Evolutionary conservation across 371 early-diverging fungal genomes (phyloP).

Genomic region (Mortierella sp.): DNA sequence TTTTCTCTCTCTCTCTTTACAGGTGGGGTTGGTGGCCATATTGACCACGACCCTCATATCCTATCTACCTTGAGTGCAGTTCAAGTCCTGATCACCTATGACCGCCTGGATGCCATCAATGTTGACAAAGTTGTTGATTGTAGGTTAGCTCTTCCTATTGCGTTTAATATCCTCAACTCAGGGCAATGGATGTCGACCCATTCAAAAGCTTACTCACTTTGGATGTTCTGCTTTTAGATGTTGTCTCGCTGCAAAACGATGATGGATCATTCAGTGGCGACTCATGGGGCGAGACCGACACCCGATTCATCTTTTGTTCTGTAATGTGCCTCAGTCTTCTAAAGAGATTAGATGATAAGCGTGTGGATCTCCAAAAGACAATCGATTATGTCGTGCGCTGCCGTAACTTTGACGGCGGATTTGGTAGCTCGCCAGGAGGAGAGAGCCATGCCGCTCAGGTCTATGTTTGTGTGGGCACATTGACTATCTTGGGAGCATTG

Average conservation of each 20-base stretch:
- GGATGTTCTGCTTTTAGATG: conserved; percentile 14
- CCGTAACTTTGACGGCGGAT: conserved; percentile 98
- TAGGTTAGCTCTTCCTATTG: conserved; percentile 51
- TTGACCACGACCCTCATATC: conserved; percentile 93
- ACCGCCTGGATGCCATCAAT: conserved; percentile 84
- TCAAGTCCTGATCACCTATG: conserved; percentile 89
- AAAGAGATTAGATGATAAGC: conserved; percentile 71
- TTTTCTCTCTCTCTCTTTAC: neutral
- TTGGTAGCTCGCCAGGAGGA: conserved; percentile 92
- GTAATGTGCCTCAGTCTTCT: conserved; percentile 83
- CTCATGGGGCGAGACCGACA: conserved; percentile 96
- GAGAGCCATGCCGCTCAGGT: conserved; percentile 98
- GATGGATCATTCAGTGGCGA: conserved; percentile 94
- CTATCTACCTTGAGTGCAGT: conserved; percentile 95
- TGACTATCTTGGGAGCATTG: conserved; percentile 82
- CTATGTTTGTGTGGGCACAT: conserved; percentile 93
- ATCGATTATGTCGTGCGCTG: conserved; percentile 85
- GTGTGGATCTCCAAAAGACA: conserved; percentile 77
- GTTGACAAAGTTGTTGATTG: conserved; percentile 76
- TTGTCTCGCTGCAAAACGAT: conserved; percentile 57
- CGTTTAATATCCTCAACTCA: neutral
- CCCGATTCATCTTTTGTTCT: conserved; percentile 93
- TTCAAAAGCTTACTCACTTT: neutral
- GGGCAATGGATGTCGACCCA: neutral
- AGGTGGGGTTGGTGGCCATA: conserved; percentile 96